phyloP scores from a whole-genome alignment of 148 eudicot genomes.

The Amaranthus hypochondriacus region DNA sequence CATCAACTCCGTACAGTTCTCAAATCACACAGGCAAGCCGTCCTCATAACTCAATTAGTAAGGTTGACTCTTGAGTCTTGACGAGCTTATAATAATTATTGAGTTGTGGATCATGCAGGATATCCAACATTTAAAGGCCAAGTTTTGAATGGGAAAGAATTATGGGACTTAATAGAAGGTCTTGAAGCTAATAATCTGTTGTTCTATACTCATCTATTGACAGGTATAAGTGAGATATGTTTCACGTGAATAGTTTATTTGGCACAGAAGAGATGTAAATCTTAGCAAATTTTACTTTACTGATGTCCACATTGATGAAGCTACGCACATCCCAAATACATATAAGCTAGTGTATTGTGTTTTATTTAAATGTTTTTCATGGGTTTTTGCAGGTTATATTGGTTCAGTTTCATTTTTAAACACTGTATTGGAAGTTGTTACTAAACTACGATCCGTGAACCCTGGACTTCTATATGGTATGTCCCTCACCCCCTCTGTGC shows the following conservation, averaged over 20 bases:
- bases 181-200: constrained; percentile 75
- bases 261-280: neutral
- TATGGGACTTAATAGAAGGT: constrained; percentile 88
- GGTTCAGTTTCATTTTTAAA: constrained; percentile 91
- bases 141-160: constrained; percentile 78
- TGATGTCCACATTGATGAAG: no score
- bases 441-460: constrained; percentile 78
- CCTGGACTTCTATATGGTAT: constrained; percentile 85
- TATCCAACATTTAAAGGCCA: constrained; percentile 96
- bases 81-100: constrained; percentile 2
- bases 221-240: constrained; percentile 44
- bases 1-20: constrained; percentile 93
- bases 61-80: neutral
- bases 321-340: no score
- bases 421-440: constrained; percentile 69
- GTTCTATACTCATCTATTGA: constrained; percentile 92
- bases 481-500: neutral
- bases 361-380: neutral
- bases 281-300: neutral
- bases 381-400: constrained; percentile 74
- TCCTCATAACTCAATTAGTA: constrained; percentile 7
- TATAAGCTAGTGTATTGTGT: no score
- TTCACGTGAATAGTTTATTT: neutral
- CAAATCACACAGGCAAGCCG: constrained; percentile 97
- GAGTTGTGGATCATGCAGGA: constrained; percentile 48